phyloP scores from a whole-genome alignment of 306 rosid genomes.

The Rubus idaeus region DNA sequence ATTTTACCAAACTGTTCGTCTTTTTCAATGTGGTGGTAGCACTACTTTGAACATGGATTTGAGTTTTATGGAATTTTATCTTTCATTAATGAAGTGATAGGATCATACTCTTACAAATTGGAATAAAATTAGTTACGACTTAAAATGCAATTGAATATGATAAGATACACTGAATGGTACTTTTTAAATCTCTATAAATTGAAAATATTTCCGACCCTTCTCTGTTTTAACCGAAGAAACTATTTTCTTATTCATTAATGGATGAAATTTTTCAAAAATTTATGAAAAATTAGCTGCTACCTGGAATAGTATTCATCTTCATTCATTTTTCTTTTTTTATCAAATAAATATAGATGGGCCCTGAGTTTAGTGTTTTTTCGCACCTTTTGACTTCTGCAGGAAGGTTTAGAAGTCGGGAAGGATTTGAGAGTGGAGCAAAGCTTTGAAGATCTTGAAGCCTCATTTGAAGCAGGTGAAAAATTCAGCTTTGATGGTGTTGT shows the following conservation, averaged over 20 bases:
- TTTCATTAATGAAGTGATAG: neutral
- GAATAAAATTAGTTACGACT: neutral
- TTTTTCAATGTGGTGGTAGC: neutral
- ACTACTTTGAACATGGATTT: neutral
- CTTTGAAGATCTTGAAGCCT: slow-evolving; percentile 74
- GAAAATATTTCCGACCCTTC: neutral
- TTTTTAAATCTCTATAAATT: neutral
- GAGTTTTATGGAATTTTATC: neutral
- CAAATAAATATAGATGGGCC: neutral
- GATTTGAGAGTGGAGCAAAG: slow-evolving; percentile 83
- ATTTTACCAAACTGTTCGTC: neutral
- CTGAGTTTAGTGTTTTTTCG: neutral
- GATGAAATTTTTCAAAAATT: too few species aligned
- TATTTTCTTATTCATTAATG: neutral
- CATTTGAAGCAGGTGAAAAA: slow-evolving; percentile 60
- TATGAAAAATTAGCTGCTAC: too few species aligned
- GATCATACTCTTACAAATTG: neutral
- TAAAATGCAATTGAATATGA: neutral
- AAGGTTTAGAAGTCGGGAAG: slow-evolving; percentile 51
- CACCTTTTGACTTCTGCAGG: slow-evolving; percentile 40
- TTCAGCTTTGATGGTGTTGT: slow-evolving; percentile 72
- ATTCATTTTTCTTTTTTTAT: neutral
- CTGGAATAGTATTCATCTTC: neutral
- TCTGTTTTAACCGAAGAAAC: neutral
- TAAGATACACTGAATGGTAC: neutral